Evolutionary conservation across 345 rosid genomes (phyloP), one percentile per base, ranked within the genome.

Genomic region (Lepidium africanum): DNA sequence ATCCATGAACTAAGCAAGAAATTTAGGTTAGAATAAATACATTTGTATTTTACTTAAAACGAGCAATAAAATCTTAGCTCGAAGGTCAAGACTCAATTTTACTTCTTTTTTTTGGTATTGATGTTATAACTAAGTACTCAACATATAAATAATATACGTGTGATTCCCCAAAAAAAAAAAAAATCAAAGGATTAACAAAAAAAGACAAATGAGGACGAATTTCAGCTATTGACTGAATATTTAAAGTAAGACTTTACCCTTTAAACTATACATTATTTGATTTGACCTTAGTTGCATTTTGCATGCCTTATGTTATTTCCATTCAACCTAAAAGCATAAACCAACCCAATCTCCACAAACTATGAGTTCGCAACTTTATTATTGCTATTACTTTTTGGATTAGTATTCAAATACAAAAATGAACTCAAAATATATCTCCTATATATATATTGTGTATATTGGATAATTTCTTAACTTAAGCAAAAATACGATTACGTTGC

Each of bases 1-100:
- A 59, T 47, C 59, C 73, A 59, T 48, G 33, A 3, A 69, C 49
- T 69, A 48, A 42, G 66, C 73, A 69, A 48, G 5, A 38, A 59
- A 19, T 25, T 14, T 13, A 57, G 71, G 65, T 21, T 46, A 13
- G 16, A 47, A 14, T 25, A 32, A 56, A 68, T 21, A 36, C 27
- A 55, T 17, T 12, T 42, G 56, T 38, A 43, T 36, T 16, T 68
- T 68, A 8, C 72, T 46, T 67, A 9, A 36, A 36, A 21, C 10
- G 70, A 51, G 50, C 23, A 42, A 36, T 46, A 59, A 57, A 59
- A 9, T 13, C 58, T 50, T 59, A 47, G 57, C 49, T 48, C 46
- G 40, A 58, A 69, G 65, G 58, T 58, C 65, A 56, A 69, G 15
- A 68, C 37, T 65, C 70, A 38, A 37, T 1, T 23, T 19, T 12